Conservation (phyloP, 352 stramenopile genomes). For the Pythium vanterpoolii region DNA sequence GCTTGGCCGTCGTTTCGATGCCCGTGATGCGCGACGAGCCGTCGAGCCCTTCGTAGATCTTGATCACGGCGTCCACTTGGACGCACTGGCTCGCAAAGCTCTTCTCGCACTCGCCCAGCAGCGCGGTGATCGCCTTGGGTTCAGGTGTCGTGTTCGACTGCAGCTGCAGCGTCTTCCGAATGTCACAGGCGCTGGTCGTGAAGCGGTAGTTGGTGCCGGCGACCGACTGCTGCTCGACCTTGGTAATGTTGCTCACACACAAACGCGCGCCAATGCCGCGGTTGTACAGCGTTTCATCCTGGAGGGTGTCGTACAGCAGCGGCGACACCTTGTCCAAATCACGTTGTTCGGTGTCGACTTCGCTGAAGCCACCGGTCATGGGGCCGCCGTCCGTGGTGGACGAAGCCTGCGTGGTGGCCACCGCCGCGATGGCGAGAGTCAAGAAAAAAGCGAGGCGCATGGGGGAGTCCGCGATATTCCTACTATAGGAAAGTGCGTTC, state of each 20-base stretch:
- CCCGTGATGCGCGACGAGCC: conserved; percentile 16
- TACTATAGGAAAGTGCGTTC: too few relatives aligned
- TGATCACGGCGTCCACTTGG: conserved; percentile 14
- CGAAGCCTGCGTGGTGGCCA: background rate
- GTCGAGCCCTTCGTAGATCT: conserved; percentile 26
- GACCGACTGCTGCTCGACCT: conserved; percentile 25
- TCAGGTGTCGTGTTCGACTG: background rate
- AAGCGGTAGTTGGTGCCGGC: conserved; percentile 31
- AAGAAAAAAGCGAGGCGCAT: background rate
- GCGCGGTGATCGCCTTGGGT: background rate
- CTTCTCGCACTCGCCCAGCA: conserved; percentile 10
- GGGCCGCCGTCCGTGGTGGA: background rate
- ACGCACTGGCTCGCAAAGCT: conserved; percentile 4
- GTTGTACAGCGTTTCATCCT: conserved; percentile 4
- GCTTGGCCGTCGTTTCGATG: conserved; percentile 4
- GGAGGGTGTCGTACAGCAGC: conserved; percentile 8
- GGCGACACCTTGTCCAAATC: too few relatives aligned
- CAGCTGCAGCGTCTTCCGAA: conserved; percentile 10
- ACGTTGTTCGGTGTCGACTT: conserved; percentile 6
- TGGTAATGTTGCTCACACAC: conserved; percentile 16
- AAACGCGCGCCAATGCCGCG: conserved; percentile 13
- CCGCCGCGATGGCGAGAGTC: background rate
- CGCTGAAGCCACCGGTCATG: conserved; percentile 7
- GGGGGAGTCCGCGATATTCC: too few relatives aligned
- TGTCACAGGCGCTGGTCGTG: conserved; percentile 22